Percentiles rank a stretch among this genome's conserved stretches.
phyloP scores from a whole-genome alignment of 495 filamentous ascomycete genomes.

The Penicillium mononematosum region DNA sequence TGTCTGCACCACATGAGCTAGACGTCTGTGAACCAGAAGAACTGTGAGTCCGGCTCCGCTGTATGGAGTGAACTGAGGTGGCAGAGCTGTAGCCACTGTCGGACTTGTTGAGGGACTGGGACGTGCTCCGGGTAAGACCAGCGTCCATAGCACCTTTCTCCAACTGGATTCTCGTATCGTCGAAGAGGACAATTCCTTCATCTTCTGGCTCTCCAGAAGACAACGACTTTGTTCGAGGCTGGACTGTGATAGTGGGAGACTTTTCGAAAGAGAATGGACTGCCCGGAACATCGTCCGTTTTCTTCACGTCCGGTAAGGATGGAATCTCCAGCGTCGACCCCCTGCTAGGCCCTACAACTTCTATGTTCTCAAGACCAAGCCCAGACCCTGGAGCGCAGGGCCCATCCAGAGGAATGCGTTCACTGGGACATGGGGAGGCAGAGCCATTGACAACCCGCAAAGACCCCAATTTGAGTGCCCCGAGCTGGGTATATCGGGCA shows the following conservation, averaged over 20 bases:
- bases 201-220: conserved; percentile 27
- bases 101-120: conserved; percentile 35
- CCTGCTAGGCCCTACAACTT: conserved; percentile 10
- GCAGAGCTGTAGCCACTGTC: conserved; percentile 49
- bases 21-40: conserved; percentile 36
- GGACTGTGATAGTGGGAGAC: conserved; percentile 27
- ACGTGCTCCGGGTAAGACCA: conserved; percentile 15
- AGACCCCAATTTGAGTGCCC: conserved; percentile 49
- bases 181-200: conserved; percentile 32
- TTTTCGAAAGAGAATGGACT: conserved; percentile 44
- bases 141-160: conserved; percentile 16
- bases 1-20: conserved; percentile 16
- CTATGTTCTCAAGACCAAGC: conserved; percentile 16
- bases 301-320: conserved; percentile 13
- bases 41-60: conserved; percentile 25
- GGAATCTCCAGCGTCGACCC: conserved; percentile 25
- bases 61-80: conserved; percentile 33
- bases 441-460: conserved; percentile 51
- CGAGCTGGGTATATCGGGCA: conserved; percentile 49
- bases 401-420: conserved; percentile 28
- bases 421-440: conserved; percentile 43
- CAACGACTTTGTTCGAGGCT: conserved; percentile 5
- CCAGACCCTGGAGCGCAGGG: conserved; percentile 16
- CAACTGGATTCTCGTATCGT: conserved; percentile 16
- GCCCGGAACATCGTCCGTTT: conserved; percentile 30